phyloP scores from a whole-genome alignment of 176 grass and related monocot genomes.

The Hsuehochloa calcarea region DNA sequence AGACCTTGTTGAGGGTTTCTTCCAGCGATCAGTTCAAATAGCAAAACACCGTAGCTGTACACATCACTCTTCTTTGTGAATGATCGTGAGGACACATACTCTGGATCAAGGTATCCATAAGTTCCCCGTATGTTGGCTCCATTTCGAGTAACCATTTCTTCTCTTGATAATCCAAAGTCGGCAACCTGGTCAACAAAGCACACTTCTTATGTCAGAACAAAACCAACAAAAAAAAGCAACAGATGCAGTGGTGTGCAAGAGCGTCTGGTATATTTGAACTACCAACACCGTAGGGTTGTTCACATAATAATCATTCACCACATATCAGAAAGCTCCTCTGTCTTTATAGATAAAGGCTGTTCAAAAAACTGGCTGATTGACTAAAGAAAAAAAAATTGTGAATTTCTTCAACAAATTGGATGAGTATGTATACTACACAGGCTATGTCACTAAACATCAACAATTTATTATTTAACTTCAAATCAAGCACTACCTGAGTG shows the following conservation, averaged over 20 bases:
- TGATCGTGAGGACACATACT: constrained; percentile 81
- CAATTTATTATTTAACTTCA: not conserved
- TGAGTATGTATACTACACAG: not conserved
- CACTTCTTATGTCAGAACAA: constrained; percentile 10
- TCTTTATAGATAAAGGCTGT: not conserved
- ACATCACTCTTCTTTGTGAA: constrained; percentile 99
- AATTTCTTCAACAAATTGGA: not conserved
- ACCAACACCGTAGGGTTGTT: not conserved
- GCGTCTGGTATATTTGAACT: constrained; percentile 6
- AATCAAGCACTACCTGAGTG: not conserved
- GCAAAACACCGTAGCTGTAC: constrained; percentile 87
- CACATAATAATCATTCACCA: constrained; percentile 7
- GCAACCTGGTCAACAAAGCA: constrained; percentile 64
- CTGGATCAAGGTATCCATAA: constrained; percentile 87
- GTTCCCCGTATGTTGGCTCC: constrained; percentile 78
- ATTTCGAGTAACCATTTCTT: constrained; percentile 69
- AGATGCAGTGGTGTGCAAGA: not conserved
- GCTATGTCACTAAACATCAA: not conserved
- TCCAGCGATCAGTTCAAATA: constrained; percentile 88
- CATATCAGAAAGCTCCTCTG: not conserved
- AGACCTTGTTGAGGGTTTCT: constrained; percentile 95
- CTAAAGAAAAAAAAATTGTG: not conserved
- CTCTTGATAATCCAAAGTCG: constrained; percentile 95
- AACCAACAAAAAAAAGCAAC: constrained; percentile 4
- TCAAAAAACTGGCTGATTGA: not conserved